Evolutionary conservation across 305 asterid species (phyloP), one percentile per base, ranked within the genome.

Genomic region (Fraxinus angustifolia): DNA sequence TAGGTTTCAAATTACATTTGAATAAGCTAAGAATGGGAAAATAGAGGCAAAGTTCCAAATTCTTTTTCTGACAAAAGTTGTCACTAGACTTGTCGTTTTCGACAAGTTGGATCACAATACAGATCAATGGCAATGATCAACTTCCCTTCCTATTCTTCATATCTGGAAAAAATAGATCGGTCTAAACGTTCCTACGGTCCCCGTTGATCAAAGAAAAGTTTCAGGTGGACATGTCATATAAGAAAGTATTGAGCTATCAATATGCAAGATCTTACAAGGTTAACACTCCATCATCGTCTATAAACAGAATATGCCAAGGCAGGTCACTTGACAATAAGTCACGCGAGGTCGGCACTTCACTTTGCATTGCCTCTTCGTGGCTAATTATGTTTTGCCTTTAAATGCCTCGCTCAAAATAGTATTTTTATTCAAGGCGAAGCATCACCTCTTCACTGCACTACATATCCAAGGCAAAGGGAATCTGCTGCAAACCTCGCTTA

Each of bases 181-280:
- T 40, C 50, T 10, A 40, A 40, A 40, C 50, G 10, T 40, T 40
- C 50, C 14, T 40, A 40, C 4, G 3, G 45, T 38, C 45, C 12
- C 45, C 12, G 4, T 10, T 40, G 48, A 2, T 40, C 48, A 40
- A 14, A 94, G 97, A 82, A 94, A 81, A 94, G 97, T n/a, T 53
- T 53, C 62, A 53, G 19, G 23, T 50, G 8, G 62, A 2, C 2
- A 50, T n/a, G 62, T 50, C 21, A 50, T 1, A 50, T 50, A 50
- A 50, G 62, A 50, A 48, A 48, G 58, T 12, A 48, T 48, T 48
- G 6, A 45, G 6, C 56, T 45, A 45, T 6, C 56, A 45, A 3
- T 12, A 45, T 45, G 17, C 6, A 45, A 45, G 56, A 14, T 48
- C 58, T 48, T 16, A 45, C 56, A 14, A 45, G 56, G 56, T 16